Percentiles rank a stretch among this genome's conserved stretches.
Evolutionary conservation across 1,139 yeast species (phyloP).

Genomic region (Yamadazyma songkhlaensis): DNA sequence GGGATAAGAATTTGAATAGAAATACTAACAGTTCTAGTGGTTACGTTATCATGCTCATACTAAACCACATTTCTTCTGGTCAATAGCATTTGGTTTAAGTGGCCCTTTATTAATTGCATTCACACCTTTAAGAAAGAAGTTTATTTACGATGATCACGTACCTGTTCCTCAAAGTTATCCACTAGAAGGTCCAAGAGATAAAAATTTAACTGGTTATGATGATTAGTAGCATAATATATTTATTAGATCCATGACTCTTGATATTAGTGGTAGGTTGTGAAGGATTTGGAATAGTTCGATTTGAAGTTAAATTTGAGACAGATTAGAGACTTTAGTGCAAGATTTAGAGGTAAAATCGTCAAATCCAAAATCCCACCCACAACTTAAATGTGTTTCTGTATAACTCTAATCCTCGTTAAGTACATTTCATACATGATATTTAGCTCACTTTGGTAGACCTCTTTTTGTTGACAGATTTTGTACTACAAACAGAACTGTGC

Average conservation of each 20-base stretch:
- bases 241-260: too few relatives aligned
- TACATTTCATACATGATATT: too few relatives aligned
- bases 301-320: too few relatives aligned
- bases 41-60: slow-evolving; percentile 76
- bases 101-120: slow-evolving; percentile 64
- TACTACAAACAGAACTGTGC: slow-evolving; percentile 3
- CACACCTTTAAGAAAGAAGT: slow-evolving; percentile 72
- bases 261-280: too few relatives aligned
- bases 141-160: slow-evolving; percentile 62
- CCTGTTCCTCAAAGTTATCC: slow-evolving; percentile 74
- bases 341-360: too few relatives aligned
- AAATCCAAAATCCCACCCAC: too few relatives aligned
- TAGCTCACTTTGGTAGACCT: too few relatives aligned
- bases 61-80: slow-evolving; percentile 73
- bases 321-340: too few relatives aligned
- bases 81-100: slow-evolving; percentile 63
- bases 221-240: slow-evolving; percentile 27
- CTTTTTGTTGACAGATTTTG: not conserved
- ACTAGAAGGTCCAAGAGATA: slow-evolving; percentile 52
- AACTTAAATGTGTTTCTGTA: too few relatives aligned
- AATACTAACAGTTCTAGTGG: slow-evolving; percentile 46
- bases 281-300: too few relatives aligned
- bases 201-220: slow-evolving; percentile 52
- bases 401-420: too few relatives aligned
- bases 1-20: too few relatives aligned